Evolutionary conservation across 1,284 basidiomycete species (phyloP).

Genomic region (Neonothopanus nambi): DNA sequence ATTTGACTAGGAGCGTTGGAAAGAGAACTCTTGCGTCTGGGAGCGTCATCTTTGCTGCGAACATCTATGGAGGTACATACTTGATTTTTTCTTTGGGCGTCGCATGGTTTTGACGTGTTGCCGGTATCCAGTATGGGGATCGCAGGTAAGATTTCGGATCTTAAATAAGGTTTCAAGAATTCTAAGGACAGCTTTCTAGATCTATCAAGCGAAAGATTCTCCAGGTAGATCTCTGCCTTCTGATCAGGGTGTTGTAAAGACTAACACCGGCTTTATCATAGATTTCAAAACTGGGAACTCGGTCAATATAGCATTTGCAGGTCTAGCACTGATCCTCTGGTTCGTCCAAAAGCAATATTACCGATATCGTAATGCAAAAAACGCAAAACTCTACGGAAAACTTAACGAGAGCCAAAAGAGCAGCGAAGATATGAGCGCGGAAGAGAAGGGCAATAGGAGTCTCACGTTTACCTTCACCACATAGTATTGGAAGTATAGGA

Average conservation of each 20-base stretch:
- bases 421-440: slow-evolving; percentile 26
- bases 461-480: slow-evolving; percentile 35
- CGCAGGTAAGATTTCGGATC: slow-evolving; percentile 19
- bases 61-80: slow-evolving; percentile 30
- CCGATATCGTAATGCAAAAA: slow-evolving; percentile 27
- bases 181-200: slow-evolving; percentile 11
- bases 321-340: slow-evolving; percentile 32
- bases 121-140: slow-evolving; percentile 30
- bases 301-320: slow-evolving; percentile 38
- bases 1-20: slow-evolving; percentile 28
- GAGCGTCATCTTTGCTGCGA: slow-evolving; percentile 34
- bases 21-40: slow-evolving; percentile 38
- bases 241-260: no score
- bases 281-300: slow-evolving; percentile 38
- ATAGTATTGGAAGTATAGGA: neutral
- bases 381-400: slow-evolving; percentile 20
- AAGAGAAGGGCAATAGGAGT: slow-evolving; percentile 35
- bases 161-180: no score
- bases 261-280: slow-evolving; percentile 4
- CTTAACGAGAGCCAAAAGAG: slow-evolving; percentile 27
- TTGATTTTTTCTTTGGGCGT: neutral
- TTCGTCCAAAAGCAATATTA: slow-evolving; percentile 35
- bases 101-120: neutral
- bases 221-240: slow-evolving; percentile 25
- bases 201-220: slow-evolving; percentile 37